Base-by-base conservation (phyloP, 2,329 filamentous ascomycete genomes). In the Colletotrichum lupini region DNA sequence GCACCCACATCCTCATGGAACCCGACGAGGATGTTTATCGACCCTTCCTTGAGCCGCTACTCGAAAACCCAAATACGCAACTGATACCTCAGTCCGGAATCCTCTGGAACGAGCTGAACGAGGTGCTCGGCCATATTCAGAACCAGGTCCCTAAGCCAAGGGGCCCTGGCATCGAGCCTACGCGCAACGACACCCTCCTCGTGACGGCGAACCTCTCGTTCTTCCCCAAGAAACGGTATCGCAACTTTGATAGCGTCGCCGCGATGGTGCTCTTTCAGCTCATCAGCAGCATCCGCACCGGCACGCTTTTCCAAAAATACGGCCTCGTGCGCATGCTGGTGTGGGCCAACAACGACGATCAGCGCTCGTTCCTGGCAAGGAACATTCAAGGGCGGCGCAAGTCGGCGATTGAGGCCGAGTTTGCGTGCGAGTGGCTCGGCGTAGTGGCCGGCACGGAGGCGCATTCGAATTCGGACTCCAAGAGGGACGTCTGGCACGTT, bases 1-100 rank as follows among this genome's bases (percentile, higher is more conserved):
- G 95, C 70, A 92, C 90, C 5, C 97, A 99, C 84, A 84, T 98
- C 57, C 86, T 99, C 55, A 87, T 98, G 82, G 95, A 98, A 78
- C 91, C 92, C 3, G 89, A 94, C 42, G 81, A 83, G 2, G 82
- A 85, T 0, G 77, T 88, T 4, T 96, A 93, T 80, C 75, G 83
- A 1, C 85, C 89, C 0, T 90, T 92, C 73, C 89, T 98, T 26
- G 77, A 88, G 24, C 85, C 89, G 0, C 90, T 92, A 73, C 88
- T 98, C 28, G 77, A 88, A 22, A 85, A 83, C 6, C 82, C 86
- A 2, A 85, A 87, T 65, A 85, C 86, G 4, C 82, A 83, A 46
- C 78, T 93, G 58, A 67, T 92, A 0, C 85, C 86, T 7, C 87
- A 90, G 72, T 87, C 89, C 0, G 89, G 91, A 30, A 83, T 92